A percentile compares a stretch with the other conserved stretches of the same genome.
Conservation (phyloP, 2,329 filamentous ascomycete species). For the Fusarium sulawesiense region DNA sequence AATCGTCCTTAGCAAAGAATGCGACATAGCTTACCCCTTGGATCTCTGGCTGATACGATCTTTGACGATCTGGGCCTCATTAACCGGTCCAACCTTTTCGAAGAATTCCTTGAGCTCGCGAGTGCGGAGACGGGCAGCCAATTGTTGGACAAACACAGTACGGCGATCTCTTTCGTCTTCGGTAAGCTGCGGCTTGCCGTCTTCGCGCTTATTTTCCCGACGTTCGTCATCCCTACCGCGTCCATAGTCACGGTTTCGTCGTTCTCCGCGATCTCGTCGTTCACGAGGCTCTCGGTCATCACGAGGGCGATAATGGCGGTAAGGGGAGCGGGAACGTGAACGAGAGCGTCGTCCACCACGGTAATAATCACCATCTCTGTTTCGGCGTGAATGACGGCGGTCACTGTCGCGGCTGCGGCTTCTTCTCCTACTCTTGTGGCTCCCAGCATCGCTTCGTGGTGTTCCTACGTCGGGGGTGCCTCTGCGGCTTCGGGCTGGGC, state of each 20-base stretch:
- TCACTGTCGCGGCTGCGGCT: slow-evolving; percentile 83
- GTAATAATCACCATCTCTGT: slow-evolving; percentile 81
- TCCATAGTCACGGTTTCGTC: slow-evolving; percentile 62
- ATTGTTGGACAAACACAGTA: slow-evolving; percentile 98
- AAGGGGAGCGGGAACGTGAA: slow-evolving; percentile 78
- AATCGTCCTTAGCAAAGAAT: neutral
- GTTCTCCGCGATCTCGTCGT: slow-evolving; percentile 65
- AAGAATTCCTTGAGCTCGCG: slow-evolving; percentile 96
- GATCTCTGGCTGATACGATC: slow-evolving; percentile 96
- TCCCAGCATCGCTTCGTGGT: slow-evolving; percentile 80
- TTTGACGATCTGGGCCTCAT: slow-evolving; percentile 98
- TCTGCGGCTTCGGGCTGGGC: slow-evolving; percentile 58
- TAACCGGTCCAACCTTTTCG: slow-evolving; percentile 92
- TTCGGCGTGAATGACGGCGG: slow-evolving; percentile 77
- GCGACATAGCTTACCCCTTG: slow-evolving; percentile 81
- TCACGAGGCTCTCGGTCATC: slow-evolving; percentile 64
- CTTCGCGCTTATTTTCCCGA: slow-evolving; percentile 55
- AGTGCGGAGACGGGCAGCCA: slow-evolving; percentile 91
- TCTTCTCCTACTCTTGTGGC: slow-evolving; percentile 83
- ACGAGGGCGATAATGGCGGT: slow-evolving; percentile 67
- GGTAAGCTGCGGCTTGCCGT: slow-evolving; percentile 78
- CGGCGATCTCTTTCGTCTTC: slow-evolving; percentile 97
- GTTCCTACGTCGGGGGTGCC: slow-evolving; percentile 71
- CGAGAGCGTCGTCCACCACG: slow-evolving; percentile 65
- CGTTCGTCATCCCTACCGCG: slow-evolving; percentile 65